A percentile compares a stretch with the other conserved stretches of the same genome.
Conservation (phyloP, 306 rosid species). For the Canavalia ensiformis region DNA sequence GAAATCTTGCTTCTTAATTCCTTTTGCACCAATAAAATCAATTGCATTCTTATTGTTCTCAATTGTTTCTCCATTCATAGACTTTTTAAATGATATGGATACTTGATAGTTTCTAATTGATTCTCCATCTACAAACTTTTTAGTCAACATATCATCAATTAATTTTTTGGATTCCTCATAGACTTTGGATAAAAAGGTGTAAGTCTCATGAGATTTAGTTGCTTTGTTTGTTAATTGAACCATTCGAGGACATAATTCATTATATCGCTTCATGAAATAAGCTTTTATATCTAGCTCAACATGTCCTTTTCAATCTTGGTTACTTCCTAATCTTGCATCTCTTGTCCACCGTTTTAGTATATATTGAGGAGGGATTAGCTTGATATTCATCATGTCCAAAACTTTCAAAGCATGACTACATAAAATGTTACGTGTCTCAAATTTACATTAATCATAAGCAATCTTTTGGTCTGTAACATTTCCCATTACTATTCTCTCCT, state of each 20-base stretch:
- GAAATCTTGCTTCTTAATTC: too few species aligned
- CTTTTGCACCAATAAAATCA: too few species aligned
- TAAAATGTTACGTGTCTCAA: not conserved
- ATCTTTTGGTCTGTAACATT: slow-evolving; percentile 18
- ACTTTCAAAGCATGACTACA: not conserved
- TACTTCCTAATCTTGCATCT: too few species aligned
- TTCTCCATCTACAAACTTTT: too few species aligned
- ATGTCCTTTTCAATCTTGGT: too few species aligned
- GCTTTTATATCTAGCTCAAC: too few species aligned
- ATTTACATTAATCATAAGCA: slow-evolving; percentile 9
- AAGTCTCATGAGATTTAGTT: not conserved
- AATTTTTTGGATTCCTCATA: not conserved
- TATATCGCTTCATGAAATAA: too few species aligned
- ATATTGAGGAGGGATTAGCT: not conserved
- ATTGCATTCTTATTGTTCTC: too few species aligned
- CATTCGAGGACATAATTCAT: not conserved
- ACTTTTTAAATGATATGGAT: too few species aligned
- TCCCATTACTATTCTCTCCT: not conserved
- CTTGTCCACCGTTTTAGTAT: too few species aligned
- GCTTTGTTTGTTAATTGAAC: not conserved
- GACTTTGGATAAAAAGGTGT: not conserved
- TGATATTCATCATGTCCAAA: not conserved
- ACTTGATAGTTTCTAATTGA: too few species aligned
- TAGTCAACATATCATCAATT: not conserved
- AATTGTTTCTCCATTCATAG: too few species aligned